Evolutionary conservation across 306 rosid genomes (phyloP).

Genomic region (Sicyos baderoa): DNA sequence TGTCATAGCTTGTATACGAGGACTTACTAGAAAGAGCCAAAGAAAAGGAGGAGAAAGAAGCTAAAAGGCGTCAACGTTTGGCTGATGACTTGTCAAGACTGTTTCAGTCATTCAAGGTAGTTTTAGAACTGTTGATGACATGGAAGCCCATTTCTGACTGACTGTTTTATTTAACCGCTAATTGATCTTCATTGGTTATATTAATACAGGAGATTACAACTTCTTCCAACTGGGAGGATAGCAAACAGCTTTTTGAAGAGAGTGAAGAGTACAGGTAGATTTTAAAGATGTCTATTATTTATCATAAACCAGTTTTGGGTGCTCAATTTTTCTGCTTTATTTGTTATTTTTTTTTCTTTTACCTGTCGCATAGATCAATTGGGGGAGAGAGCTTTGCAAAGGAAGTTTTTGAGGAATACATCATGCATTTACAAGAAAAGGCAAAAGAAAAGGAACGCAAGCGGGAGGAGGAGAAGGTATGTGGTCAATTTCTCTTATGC

Average conservation of each 20-base stretch:
- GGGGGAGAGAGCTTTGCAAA: slow-evolving; percentile 57
- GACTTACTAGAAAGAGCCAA: slow-evolving; percentile 77
- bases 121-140: slow-evolving; percentile 12
- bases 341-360: background rate
- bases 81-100: slow-evolving; percentile 79
- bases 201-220: slow-evolving; percentile 58
- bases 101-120: slow-evolving; percentile 65
- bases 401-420: slow-evolving; percentile 76
- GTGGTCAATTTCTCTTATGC: slow-evolving; percentile 12
- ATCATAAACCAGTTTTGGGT: background rate
- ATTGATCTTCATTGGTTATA: slow-evolving; percentile 21
- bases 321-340: background rate
- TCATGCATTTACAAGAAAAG: slow-evolving; percentile 59
- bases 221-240: slow-evolving; percentile 82
- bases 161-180: background rate
- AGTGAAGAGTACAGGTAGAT: slow-evolving; percentile 79
- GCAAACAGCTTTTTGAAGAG: slow-evolving; percentile 75
- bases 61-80: slow-evolving; percentile 90
- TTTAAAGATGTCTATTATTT: background rate
- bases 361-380: slow-evolving; percentile 45
- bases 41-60: slow-evolving; percentile 98
- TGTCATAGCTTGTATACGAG: slow-evolving; percentile 66
- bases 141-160: background rate
- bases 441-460: slow-evolving; percentile 93
- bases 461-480: slow-evolving; percentile 96